phyloP scores from a whole-genome alignment of 441 rosid genomes.

The Pelargonium cotyledonis region DNA sequence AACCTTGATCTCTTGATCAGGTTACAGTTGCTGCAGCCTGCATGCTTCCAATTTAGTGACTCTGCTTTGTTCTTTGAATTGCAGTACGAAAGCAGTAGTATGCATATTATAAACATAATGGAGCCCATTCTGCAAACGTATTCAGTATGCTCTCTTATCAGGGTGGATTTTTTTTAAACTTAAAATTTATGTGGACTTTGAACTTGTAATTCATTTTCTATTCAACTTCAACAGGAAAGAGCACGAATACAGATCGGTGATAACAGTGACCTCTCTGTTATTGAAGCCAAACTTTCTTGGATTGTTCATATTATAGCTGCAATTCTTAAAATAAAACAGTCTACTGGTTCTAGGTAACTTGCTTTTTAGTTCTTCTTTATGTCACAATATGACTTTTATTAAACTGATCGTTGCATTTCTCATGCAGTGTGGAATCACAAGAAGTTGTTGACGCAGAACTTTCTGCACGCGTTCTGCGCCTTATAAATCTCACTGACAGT shows the following conservation, averaged over 20 bases:
- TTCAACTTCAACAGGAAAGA: constrained; percentile 49
- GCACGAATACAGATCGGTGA: constrained; percentile 51
- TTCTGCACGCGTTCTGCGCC: constrained; percentile 91
- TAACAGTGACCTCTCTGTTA: constrained; percentile 60
- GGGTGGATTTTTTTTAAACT: too few species aligned
- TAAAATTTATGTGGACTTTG: too few species aligned
- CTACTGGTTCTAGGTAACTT: constrained; percentile 76
- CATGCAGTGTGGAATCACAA: constrained; percentile 83
- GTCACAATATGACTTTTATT: too few species aligned
- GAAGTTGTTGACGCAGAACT: constrained; percentile 99
- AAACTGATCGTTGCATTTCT: constrained; percentile 6
- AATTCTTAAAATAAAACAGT: constrained; percentile 79
- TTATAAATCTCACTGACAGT: constrained; percentile 84
- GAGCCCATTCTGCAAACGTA: constrained; percentile 93
- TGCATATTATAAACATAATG: constrained; percentile 68
- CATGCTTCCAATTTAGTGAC: too few species aligned
- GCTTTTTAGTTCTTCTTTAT: too few species aligned
- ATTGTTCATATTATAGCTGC: constrained; percentile 91
- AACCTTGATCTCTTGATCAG: too few species aligned
- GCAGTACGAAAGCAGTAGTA: constrained; percentile 90
- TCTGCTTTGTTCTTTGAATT: constrained; percentile 19
- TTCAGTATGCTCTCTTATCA: constrained; percentile 42
- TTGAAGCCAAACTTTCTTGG: constrained; percentile 98
- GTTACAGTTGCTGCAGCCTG: too few species aligned
- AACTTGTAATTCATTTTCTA: constrained; percentile 16